Evolutionary conservation across 495 filamentous ascomycete species (phyloP).

Genomic region (Collariella sp.): DNA sequence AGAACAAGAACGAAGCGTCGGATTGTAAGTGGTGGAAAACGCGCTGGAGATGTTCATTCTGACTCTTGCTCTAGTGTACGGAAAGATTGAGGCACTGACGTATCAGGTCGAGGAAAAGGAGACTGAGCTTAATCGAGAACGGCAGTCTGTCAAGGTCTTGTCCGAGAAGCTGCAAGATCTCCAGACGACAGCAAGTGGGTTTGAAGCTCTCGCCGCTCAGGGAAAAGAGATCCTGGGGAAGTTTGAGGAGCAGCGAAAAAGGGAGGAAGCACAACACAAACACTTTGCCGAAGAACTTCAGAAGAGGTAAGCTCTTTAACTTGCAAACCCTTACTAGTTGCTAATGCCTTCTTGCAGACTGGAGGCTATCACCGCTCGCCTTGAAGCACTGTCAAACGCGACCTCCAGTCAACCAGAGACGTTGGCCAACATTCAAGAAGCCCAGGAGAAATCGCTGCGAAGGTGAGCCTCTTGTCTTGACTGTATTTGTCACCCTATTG

Average conservation of each 20-base stretch:
- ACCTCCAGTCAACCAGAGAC: conserved; percentile 6
- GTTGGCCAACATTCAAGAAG: conserved; percentile 2
- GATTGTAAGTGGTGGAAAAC: conserved; percentile 20
- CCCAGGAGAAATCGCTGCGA: conserved; percentile 1
- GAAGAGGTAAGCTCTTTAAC: conserved; percentile 2
- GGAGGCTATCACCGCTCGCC: conserved; percentile 6
- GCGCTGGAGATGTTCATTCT: not conserved
- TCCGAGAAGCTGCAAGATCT: conserved; percentile 23
- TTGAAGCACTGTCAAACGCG: conserved; percentile 5
- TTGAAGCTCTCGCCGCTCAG: conserved; percentile 22
- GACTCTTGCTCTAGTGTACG: conserved; percentile 21
- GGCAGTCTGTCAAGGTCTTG: conserved; percentile 17
- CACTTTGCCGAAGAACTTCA: not conserved
- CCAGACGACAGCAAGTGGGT: conserved; percentile 18
- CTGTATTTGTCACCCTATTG: not conserved
- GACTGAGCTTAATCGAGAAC: conserved; percentile 23
- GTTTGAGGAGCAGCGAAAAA: conserved; percentile 15
- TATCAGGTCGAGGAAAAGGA: conserved; percentile 23
- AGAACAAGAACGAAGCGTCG: conserved; percentile 20
- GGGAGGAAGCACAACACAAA: conserved; percentile 9
- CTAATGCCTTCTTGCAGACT: conserved; percentile 7
- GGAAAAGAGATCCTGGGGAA: conserved; percentile 27
- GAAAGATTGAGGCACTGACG: conserved; percentile 19
- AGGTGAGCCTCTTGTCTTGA: not conserved
- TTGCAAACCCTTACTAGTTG: not conserved